These are phyloP conservation scores for Ophiostoma pallidulum DNA, from an alignment of 2,329 filamentous ascomycete genomes.

Conservation along the genomic window DNA sequence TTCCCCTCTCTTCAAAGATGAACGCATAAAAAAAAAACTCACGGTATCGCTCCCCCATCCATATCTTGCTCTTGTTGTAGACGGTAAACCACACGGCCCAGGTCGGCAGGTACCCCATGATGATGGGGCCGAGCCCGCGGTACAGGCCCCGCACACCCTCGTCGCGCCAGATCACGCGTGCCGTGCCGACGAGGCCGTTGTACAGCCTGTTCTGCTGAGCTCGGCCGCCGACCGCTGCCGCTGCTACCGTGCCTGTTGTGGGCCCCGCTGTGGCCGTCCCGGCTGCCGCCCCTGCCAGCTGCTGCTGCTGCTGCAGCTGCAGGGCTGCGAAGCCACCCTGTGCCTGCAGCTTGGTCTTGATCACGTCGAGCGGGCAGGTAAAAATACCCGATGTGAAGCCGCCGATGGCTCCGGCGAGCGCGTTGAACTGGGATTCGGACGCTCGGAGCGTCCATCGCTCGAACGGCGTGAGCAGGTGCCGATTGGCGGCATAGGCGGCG, in stretches of 20 bases:
- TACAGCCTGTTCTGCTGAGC: slow-evolving; percentile 59
- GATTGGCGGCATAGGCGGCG: slow-evolving; percentile 21
- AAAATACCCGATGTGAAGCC: slow-evolving; percentile 90
- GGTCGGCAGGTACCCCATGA: slow-evolving; percentile 90
- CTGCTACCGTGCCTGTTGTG: no score
- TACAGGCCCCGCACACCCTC: slow-evolving; percentile 90
- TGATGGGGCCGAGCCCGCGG: slow-evolving; percentile 84
- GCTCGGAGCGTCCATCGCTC: slow-evolving; percentile 48
- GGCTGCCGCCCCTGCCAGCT: slow-evolving; percentile 27
- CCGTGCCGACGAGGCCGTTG: slow-evolving; percentile 78
- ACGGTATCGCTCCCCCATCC: slow-evolving; percentile 8
- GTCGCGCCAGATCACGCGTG: slow-evolving; percentile 72
- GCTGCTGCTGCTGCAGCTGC: slow-evolving; percentile 26
- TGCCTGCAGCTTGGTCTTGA: slow-evolving; percentile 96
- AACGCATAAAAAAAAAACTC: neutral
- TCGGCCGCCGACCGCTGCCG: slow-evolving; percentile 1
- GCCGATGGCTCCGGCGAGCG: slow-evolving; percentile 76
- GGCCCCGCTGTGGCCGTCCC: neutral
- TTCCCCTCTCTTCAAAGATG: neutral
- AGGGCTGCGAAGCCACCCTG: slow-evolving; percentile 68
- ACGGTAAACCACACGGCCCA: slow-evolving; percentile 98
- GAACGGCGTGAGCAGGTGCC: slow-evolving; percentile 31
- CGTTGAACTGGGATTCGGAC: slow-evolving; percentile 62
- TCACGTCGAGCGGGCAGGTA: slow-evolving; percentile 95
- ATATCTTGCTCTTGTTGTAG: slow-evolving; percentile 29